These are phyloP conservation scores for Camillea tinctor DNA, from an alignment of 2,329 filamentous ascomycete species.

Conservation along the genomic window DNA sequence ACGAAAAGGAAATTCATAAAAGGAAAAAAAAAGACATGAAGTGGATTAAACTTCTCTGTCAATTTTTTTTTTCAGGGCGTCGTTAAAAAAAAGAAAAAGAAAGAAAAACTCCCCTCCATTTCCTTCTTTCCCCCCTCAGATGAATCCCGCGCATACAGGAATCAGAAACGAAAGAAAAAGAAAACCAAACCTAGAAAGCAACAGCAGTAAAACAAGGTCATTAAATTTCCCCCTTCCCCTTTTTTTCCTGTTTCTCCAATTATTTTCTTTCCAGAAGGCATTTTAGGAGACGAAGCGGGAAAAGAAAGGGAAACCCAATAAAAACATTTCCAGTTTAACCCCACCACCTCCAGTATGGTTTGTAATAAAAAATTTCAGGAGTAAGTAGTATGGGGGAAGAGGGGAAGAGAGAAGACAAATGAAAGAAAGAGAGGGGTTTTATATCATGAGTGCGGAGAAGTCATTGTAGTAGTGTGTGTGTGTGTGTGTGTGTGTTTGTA, in stretches of 20 bases:
- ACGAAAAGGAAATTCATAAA: background rate
- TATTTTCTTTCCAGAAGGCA: background rate
- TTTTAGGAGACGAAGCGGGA: background rate
- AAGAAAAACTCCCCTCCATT: too few relatives aligned
- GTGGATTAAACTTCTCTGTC: too few relatives aligned
- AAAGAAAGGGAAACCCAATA: background rate
- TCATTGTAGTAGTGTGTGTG: too few relatives aligned
- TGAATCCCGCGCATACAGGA: too few relatives aligned
- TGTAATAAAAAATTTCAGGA: background rate
- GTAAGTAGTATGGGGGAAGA: background rate
- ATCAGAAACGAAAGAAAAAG: too few relatives aligned
- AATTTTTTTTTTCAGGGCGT: too few relatives aligned
- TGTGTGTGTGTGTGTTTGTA: too few relatives aligned
- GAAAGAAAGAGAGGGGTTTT: background rate
- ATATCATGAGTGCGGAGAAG: too few relatives aligned
- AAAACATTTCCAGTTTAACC: background rate
- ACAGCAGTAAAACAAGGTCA: background rate
- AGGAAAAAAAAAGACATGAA: background rate
- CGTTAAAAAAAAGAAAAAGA: background rate
- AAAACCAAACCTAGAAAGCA: too few relatives aligned
- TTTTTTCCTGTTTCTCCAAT: background rate
- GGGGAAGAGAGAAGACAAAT: background rate
- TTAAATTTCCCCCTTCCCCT: background rate
- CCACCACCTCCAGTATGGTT: too few relatives aligned
- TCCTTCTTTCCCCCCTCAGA: too few relatives aligned